phyloP scores from a whole-genome alignment of 768 basidiomycete species.

The Psilocybe tampanensis region DNA sequence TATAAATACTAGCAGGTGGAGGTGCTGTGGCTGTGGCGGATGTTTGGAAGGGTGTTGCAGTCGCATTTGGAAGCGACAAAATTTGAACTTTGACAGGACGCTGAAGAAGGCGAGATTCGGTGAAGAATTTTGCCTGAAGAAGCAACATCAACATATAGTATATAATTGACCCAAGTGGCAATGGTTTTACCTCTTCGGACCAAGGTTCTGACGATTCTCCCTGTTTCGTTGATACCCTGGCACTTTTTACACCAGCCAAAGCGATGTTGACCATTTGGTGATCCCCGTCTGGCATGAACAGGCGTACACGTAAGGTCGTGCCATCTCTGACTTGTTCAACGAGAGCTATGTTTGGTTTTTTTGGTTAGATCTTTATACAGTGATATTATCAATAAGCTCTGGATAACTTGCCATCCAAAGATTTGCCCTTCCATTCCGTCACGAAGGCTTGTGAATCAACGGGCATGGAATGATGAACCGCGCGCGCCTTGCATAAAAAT shows the following conservation, averaged over 20 bases:
- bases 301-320: conserved; percentile 83
- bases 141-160: conserved; percentile 18
- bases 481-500: conserved; percentile 53
- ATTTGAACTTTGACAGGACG: conserved; percentile 76
- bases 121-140: conserved; percentile 87
- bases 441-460: conserved; percentile 87
- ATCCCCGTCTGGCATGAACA: conserved; percentile 84
- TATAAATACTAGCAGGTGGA: conserved; percentile 81
- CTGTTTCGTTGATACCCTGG: conserved; percentile 68
- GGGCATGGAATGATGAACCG: conserved; percentile 87
- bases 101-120: conserved; percentile 85
- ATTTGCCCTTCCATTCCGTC: conserved; percentile 88
- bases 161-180: conserved; percentile 3
- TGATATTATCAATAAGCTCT: too few species aligned
- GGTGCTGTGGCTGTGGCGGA: conserved; percentile 53
- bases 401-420: conserved; percentile 77
- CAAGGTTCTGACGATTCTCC: conserved; percentile 81
- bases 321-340: conserved; percentile 96
- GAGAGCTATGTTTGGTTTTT: conserved; percentile 54
- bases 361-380: not conserved
- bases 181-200: conserved; percentile 79
- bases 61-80: conserved; percentile 76
- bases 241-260: conserved; percentile 79
- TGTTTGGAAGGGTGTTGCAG: conserved; percentile 80
- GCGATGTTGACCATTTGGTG: conserved; percentile 91